Evolutionary conservation across 225 moss, liverwort and hornwort species (phyloP).

Genomic region (Antitrichia curtipendula): DNA sequence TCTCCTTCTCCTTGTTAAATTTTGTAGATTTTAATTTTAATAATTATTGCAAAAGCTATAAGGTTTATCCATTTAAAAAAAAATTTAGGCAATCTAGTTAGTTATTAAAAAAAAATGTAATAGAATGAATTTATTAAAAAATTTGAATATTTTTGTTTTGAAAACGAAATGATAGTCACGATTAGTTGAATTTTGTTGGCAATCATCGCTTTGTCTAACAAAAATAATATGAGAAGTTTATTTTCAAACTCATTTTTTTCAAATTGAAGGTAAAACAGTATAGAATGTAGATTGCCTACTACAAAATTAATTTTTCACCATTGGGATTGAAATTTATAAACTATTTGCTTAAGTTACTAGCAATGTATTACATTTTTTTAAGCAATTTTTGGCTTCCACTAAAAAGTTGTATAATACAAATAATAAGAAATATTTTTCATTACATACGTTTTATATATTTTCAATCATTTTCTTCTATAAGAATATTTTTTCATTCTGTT

Average conservation of each 20-base stretch:
- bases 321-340: not conserved
- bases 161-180: not conserved
- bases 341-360: not conserved
- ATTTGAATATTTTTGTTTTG: not conserved
- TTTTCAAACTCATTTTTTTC: not conserved
- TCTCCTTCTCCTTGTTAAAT: not conserved
- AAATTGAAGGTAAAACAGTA: not conserved
- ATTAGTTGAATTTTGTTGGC: not conserved
- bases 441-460: not conserved
- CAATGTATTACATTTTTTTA: not conserved
- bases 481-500: not conserved
- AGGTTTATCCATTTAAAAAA: not conserved
- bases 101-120: not conserved
- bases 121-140: not conserved
- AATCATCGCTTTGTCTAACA: fast-evolving
- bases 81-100: not conserved
- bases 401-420: not conserved
- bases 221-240: not conserved
- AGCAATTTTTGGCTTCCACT: not conserved
- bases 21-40: not conserved
- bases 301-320: no score
- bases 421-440: not conserved
- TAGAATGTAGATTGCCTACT: not conserved
- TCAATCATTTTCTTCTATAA: not conserved
- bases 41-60: not conserved